Evolutionary conservation across 352 stramenopile species (phyloP).

Genomic region (Detonula confervacea): DNA sequence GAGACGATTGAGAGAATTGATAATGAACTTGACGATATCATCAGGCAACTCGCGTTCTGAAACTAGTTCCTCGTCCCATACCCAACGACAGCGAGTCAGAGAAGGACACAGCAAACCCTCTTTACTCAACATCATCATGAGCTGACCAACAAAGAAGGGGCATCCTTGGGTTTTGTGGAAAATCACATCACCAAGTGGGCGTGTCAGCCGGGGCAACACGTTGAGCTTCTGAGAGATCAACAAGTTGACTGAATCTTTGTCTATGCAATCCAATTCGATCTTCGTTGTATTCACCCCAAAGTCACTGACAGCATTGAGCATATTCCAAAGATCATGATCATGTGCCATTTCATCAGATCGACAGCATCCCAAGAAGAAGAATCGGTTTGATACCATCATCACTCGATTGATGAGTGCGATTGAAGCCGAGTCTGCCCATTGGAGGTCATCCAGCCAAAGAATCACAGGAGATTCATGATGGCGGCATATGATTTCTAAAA

Average conservation of each 20-base stretch:
- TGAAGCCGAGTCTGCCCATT: constrained; percentile 21
- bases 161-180: constrained; percentile 22
- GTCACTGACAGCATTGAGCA: background rate
- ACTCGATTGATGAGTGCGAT: constrained; percentile 25
- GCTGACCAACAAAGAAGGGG: constrained; percentile 17
- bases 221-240: constrained; percentile 22
- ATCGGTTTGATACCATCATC: constrained; percentile 12
- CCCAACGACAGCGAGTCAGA: constrained; percentile 20
- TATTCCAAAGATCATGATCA: constrained; percentile 6
- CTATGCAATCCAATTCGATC: constrained; percentile 8
- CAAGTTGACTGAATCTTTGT: constrained; percentile 6
- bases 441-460: constrained; percentile 19
- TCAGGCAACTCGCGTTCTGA: constrained; percentile 20
- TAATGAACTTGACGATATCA: constrained; percentile 30
- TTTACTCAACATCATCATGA: constrained; percentile 24
- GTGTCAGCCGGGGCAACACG: constrained; percentile 8
- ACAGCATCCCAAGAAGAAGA: constrained; percentile 31
- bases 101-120: constrained; percentile 22
- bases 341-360: constrained; percentile 10
- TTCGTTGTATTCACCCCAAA: constrained; percentile 4
- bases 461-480: background rate
- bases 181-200: constrained; percentile 10
- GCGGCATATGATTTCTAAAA: constrained; percentile 24
- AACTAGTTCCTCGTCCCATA: constrained; percentile 39
- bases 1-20: constrained; percentile 8